Percentiles rank a stretch among this genome's conserved stretches.
These are phyloP conservation scores for Eucalyptus cloeziana DNA, from an alignment of 345 rosid genomes.

Conservation along the genomic window DNA sequence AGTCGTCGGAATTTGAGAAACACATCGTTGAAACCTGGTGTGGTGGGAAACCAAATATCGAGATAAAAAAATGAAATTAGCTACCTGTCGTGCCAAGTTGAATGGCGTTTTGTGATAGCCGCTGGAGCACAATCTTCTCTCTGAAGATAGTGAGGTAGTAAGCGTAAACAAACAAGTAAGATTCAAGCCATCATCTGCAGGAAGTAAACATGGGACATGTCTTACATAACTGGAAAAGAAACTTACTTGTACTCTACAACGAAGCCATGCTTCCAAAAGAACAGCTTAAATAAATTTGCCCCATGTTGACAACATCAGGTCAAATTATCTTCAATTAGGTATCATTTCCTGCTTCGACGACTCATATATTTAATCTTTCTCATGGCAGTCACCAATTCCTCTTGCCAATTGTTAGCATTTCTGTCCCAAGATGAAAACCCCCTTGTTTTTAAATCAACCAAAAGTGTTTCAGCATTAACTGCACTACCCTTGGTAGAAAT, in stretches of 20 bases:
- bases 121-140: background rate
- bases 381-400: conserved; percentile 30
- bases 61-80: background rate
- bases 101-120: background rate
- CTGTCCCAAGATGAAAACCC: conserved; percentile 33
- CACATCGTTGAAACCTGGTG: background rate
- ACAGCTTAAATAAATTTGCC: background rate
- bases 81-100: background rate
- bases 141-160: background rate
- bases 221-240: background rate
- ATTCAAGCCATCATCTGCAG: background rate
- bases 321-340: background rate
- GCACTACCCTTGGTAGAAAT: conserved; percentile 7
- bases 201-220: background rate
- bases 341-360: conserved; percentile 14
- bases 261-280: background rate
- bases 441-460: conserved; percentile 49
- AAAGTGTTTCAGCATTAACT: conserved; percentile 24
- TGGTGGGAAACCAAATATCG: background rate
- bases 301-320: background rate
- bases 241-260: background rate
- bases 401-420: conserved; percentile 12
- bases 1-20: background rate
- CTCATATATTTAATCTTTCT: conserved; percentile 29
- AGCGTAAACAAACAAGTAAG: background rate